These are phyloP conservation scores for Zymoseptoria brevis DNA, from an alignment of 2,329 filamentous ascomycete genomes.

Conservation along the genomic window DNA sequence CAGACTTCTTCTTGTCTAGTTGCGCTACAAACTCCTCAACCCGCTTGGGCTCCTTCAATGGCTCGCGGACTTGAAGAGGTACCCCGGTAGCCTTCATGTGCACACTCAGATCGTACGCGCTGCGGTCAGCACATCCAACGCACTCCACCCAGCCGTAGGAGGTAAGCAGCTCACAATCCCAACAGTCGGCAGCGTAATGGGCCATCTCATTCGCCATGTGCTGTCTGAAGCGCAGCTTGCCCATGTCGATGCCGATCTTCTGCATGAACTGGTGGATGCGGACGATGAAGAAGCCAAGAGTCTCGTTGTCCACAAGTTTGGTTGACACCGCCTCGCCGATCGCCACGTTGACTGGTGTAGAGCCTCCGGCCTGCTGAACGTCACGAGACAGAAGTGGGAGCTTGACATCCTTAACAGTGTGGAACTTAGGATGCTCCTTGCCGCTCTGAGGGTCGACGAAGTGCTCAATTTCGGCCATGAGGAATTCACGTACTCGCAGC, in stretches of 20 bases:
- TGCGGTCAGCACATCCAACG: conserved; percentile 91
- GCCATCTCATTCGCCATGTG: conserved; percentile 90
- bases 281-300: conserved; percentile 92
- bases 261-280: conserved; percentile 85
- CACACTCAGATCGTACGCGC: conserved; percentile 86
- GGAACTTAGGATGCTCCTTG: conserved; percentile 88
- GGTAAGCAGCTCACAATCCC: conserved; percentile 89
- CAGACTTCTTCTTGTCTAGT: conserved; percentile 91
- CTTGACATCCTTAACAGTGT: conserved; percentile 75
- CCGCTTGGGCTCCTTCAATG: conserved; percentile 65
- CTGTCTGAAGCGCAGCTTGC: conserved; percentile 90
- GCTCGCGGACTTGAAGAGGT: conserved; percentile 76
- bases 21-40: conserved; percentile 85
- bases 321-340: conserved; percentile 80
- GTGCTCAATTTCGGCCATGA: conserved; percentile 99
- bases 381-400: conserved; percentile 76
- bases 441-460: conserved; percentile 90
- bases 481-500: conserved; percentile 87
- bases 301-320: conserved; percentile 90
- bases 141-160: conserved; percentile 97
- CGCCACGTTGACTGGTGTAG: conserved; percentile 60
- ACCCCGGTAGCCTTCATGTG: conserved; percentile 89
- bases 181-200: conserved; percentile 94
- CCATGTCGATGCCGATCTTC: conserved; percentile 77
- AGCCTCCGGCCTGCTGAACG: conserved; percentile 81